Percentiles rank a stretch among this genome's conserved stretches.
These are phyloP conservation scores for Candida tibetensis DNA, from an alignment of 805 yeast species.

Conservation along the genomic window DNA sequence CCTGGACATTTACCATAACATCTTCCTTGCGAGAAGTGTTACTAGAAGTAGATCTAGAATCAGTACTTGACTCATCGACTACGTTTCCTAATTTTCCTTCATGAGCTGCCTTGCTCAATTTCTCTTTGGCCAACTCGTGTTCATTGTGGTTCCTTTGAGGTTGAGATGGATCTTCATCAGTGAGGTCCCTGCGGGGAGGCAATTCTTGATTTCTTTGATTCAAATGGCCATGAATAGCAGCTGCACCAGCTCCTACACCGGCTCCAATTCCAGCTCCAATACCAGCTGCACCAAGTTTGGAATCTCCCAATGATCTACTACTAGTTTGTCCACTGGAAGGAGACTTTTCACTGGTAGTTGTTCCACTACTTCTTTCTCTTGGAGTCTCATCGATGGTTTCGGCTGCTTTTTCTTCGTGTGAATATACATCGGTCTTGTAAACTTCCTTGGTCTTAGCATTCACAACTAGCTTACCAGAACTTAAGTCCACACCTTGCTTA, in stretches of 20 bases:
- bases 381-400: too few species aligned
- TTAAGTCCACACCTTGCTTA: constrained; percentile 31
- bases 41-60: neutral
- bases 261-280: constrained; percentile 2
- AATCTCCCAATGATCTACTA: neutral
- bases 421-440: constrained; percentile 19
- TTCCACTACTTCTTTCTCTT: too few species aligned
- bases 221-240: neutral
- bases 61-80: too few species aligned
- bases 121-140: constrained; percentile 6
- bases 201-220: constrained; percentile 1
- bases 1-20: constrained; percentile 31
- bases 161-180: constrained; percentile 4
- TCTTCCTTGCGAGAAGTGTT: too few species aligned
- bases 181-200: constrained; percentile 4
- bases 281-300: neutral
- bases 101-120: constrained; percentile 2
- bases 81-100: constrained; percentile 6
- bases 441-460: constrained; percentile 34
- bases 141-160: constrained; percentile 6
- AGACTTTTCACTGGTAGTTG: neutral
- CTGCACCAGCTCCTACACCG: neutral
- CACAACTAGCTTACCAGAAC: constrained; percentile 32
- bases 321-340: neutral
- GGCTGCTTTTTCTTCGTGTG: too few species aligned